Percentiles rank a stretch among this genome's conserved stretches.
Evolutionary conservation across 345 rosid species (phyloP).

Genomic region (Murraya koenigii): DNA sequence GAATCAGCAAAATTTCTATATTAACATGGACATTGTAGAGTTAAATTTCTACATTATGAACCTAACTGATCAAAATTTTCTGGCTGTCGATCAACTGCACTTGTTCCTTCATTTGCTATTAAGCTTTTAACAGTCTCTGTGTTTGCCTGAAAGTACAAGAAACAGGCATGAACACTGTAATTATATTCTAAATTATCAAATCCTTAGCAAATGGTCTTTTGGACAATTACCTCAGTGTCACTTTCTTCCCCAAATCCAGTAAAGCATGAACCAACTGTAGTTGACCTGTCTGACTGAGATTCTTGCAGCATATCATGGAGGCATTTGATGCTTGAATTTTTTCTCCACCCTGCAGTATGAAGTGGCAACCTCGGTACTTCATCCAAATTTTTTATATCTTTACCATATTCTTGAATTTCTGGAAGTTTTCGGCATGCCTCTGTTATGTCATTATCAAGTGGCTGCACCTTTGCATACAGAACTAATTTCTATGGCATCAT

Average conservation of each 20-base stretch:
- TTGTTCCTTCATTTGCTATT: slow-evolving; percentile 1
- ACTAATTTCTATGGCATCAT: slow-evolving; percentile 14
- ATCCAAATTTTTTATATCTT: slow-evolving; percentile 23
- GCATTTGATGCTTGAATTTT: slow-evolving; percentile 33
- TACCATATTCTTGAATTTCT: slow-evolving; percentile 10
- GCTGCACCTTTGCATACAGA: slow-evolving; percentile 50
- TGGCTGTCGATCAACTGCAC: slow-evolving; percentile 15
- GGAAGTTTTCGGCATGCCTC: slow-evolving; percentile 10
- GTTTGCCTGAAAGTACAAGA: slow-evolving; percentile 31
- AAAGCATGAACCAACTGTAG: slow-evolving; percentile 22
- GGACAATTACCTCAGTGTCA: slow-evolving; percentile 38
- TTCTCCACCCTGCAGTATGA: slow-evolving; percentile 22
- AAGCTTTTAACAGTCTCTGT: slow-evolving; percentile 12
- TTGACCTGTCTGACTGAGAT: slow-evolving; percentile 46
- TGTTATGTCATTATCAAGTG: slow-evolving; percentile 28
- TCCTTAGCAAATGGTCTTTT: not conserved
- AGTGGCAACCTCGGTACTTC: slow-evolving; percentile 19
- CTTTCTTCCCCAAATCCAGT: slow-evolving; percentile 26
- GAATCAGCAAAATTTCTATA: not conserved
- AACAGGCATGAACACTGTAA: too few species aligned
- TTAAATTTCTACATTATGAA: slow-evolving; percentile 2
- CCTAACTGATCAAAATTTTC: slow-evolving; percentile 33
- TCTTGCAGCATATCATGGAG: slow-evolving; percentile 63
- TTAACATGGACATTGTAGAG: not conserved
- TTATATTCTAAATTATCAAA: not conserved